Evolutionary conservation across 805 yeast genomes (phyloP).

Genomic region (Scheffersomyces ergatensis): DNA sequence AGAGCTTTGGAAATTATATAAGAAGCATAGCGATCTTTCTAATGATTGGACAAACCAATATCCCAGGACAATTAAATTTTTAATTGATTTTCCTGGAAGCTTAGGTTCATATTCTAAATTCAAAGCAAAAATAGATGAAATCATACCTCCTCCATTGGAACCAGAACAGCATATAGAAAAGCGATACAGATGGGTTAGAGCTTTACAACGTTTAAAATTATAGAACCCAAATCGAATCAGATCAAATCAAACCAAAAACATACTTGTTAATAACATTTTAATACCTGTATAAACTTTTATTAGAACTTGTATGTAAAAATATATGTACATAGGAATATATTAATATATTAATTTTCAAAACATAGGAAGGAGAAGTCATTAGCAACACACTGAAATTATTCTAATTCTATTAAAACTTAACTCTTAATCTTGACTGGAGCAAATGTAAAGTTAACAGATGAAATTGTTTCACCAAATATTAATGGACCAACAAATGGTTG

Average conservation of each 20-base stretch:
- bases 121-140: constrained; percentile 13
- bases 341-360: background rate
- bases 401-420: constrained; percentile 4
- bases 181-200: constrained; percentile 10
- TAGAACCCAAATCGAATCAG: too few species aligned
- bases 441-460: constrained; percentile 27
- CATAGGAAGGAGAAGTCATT: background rate
- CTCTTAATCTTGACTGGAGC: constrained; percentile 17
- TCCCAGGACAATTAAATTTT: constrained; percentile 34
- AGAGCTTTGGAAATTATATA: constrained; percentile 5
- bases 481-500: constrained; percentile 90
- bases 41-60: constrained; percentile 20
- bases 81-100: too few species aligned
- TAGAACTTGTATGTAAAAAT: background rate
- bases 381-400: background rate
- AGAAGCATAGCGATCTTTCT: too few species aligned
- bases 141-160: constrained; percentile 14
- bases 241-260: too few species aligned
- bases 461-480: constrained; percentile 55
- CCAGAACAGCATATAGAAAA: constrained; percentile 19
- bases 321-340: background rate
- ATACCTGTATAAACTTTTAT: background rate
- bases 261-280: too few species aligned
- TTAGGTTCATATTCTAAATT: background rate
- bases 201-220: background rate